Evolutionary conservation across 768 basidiomycete species (phyloP).

Genomic region (Agrocybe chaxingu): DNA sequence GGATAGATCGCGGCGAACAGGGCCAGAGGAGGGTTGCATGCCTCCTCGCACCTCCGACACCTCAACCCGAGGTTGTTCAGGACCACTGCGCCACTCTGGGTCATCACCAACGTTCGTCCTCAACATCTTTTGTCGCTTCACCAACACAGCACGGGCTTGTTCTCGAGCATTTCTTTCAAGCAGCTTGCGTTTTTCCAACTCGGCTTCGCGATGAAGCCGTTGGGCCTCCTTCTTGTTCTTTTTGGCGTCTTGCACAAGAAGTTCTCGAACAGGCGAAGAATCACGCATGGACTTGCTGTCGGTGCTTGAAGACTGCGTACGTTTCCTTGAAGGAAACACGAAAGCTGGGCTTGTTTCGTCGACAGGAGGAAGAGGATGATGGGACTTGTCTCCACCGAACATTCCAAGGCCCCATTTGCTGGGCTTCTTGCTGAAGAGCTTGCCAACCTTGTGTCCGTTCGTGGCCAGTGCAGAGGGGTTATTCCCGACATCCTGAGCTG

Average conservation of each 20-base stretch:
- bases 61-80: conserved; percentile 39
- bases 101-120: conserved; percentile 53
- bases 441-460: conserved; percentile 52
- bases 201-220: conserved; percentile 74
- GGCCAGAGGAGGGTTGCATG: conserved; percentile 57
- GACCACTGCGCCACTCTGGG: conserved; percentile 60
- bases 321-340: conserved; percentile 70
- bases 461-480: conserved; percentile 35
- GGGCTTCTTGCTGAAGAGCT: conserved; percentile 68
- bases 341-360: conserved; percentile 63
- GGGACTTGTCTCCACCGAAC: conserved; percentile 73
- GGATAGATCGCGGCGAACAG: conserved; percentile 57
- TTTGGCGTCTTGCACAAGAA: conserved; percentile 30
- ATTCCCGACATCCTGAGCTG: conserved; percentile 33
- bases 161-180: conserved; percentile 76
- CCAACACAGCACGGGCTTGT: conserved; percentile 89
- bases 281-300: conserved; percentile 68
- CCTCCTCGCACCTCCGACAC: conserved; percentile 34
- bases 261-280: conserved; percentile 37
- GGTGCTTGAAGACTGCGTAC: conserved; percentile 74
- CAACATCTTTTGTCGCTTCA: conserved; percentile 78
- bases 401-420: conserved; percentile 65
- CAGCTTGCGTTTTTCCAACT: conserved; percentile 78
- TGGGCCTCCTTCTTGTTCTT: conserved; percentile 76
- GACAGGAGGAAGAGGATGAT: conserved; percentile 64